Conservation (phyloP, 2,329 filamentous ascomycete genomes). For the Trichoderma sp. region DNA sequence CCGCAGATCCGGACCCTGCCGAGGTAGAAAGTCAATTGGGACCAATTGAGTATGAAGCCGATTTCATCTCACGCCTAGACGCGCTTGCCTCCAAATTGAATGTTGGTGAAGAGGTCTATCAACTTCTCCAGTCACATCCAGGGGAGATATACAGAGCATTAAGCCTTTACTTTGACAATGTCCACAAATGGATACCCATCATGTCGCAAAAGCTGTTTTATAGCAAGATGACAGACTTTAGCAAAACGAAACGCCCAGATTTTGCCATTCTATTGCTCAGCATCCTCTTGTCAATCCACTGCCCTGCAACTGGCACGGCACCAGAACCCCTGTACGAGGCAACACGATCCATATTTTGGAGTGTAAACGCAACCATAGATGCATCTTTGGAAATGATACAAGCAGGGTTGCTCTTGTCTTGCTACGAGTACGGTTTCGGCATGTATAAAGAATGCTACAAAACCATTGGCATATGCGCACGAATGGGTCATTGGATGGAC, state of each 20-base stretch:
- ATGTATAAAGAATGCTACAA: constrained; percentile 15
- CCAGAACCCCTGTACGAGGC: constrained; percentile 5
- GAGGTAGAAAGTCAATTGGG: neutral
- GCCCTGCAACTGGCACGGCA: neutral
- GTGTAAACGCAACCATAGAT: constrained; percentile 9
- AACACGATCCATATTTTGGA: constrained; percentile 6
- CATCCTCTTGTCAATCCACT: constrained; percentile 9
- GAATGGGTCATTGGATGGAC: constrained; percentile 7
- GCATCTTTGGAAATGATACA: constrained; percentile 18
- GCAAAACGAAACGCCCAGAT: constrained; percentile 10
- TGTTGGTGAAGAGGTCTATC: constrained; percentile 13
- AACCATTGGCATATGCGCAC: constrained; percentile 2
- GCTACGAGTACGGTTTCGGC: constrained; percentile 14
- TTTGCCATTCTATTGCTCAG: constrained; percentile 13
- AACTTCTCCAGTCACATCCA: constrained; percentile 11
- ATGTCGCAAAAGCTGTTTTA: constrained; percentile 17
- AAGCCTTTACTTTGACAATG: constrained; percentile 12
- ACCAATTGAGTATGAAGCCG: neutral
- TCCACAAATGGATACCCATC: constrained; percentile 20
- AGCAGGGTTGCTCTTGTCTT: constrained; percentile 10
- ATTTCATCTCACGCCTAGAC: constrained; percentile 11
- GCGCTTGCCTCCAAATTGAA: neutral
- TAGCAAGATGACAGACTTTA: constrained; percentile 6
- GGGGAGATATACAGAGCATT: constrained; percentile 14
- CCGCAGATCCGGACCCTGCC: neutral